Evolutionary conservation across 2,329 filamentous ascomycete genomes (phyloP).

Genomic region (Ophiostoma australiae): DNA sequence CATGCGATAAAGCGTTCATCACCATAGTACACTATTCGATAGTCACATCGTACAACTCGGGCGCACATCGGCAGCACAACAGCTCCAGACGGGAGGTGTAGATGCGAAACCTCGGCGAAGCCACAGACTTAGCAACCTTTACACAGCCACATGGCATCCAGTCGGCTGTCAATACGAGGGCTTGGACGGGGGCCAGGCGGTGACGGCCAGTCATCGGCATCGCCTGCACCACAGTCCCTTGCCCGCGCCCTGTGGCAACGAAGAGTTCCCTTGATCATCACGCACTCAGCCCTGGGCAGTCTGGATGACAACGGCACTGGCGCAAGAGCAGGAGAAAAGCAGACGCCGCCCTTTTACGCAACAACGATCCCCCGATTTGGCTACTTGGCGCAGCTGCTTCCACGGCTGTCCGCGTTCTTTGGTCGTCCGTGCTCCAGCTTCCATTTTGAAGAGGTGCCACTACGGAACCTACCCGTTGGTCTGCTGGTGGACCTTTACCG

Average conservation of each 20-base stretch:
- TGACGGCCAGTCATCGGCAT: neutral
- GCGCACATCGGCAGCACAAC: neutral
- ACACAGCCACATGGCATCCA: conserved; percentile 10
- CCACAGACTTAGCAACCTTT: neutral
- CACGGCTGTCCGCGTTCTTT: conserved; percentile 53
- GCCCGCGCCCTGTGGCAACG: conserved; percentile 51
- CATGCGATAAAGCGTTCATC: neutral
- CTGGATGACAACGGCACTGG: conserved; percentile 1
- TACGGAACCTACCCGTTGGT: conserved; percentile 51
- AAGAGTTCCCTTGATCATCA: conserved; percentile 52
- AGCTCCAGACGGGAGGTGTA: neutral
- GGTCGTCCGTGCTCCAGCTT: conserved; percentile 52
- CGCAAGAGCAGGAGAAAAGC: neutral
- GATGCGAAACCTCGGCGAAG: neutral
- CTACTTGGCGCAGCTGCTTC: conserved; percentile 55
- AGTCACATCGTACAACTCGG: neutral
- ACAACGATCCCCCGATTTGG: conserved; percentile 53
- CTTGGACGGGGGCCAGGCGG: neutral
- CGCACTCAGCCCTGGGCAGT: conserved; percentile 39
- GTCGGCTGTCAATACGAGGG: neutral
- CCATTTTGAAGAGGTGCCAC: conserved; percentile 51
- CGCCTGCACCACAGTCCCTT: conserved; percentile 28
- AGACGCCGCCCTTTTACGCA: conserved; percentile 38
- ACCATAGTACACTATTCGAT: neutral
- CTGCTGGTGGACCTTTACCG: conserved; percentile 55